A percentile compares a stretch with the other conserved stretches of the same genome.
These are phyloP conservation scores for Noccaea bulbosa DNA, from an alignment of 345 rosid species.

Conservation along the genomic window DNA sequence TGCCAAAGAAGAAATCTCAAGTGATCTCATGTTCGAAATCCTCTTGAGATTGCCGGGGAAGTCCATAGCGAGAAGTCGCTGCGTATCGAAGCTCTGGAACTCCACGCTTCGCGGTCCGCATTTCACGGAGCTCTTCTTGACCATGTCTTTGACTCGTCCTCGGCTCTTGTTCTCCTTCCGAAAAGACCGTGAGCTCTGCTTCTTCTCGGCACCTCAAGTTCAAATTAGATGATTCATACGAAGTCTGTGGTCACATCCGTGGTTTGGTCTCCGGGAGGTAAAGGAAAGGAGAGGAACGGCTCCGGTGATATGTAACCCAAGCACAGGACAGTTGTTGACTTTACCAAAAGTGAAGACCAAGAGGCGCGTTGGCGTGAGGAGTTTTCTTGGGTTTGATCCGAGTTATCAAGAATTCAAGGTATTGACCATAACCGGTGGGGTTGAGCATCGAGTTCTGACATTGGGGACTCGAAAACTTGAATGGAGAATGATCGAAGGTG, in stretches of 20 bases:
- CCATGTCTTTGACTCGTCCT: neutral
- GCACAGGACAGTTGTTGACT: neutral
- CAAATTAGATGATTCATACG: neutral
- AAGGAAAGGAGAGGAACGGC: neutral
- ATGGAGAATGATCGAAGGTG: neutral
- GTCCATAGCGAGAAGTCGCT: neutral
- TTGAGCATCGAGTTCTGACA: neutral
- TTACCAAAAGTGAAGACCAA: conserved; percentile 1
- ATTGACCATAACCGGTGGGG: neutral
- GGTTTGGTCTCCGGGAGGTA: neutral
- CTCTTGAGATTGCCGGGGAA: too few relatives aligned
- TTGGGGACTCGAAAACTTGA: neutral
- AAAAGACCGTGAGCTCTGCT: neutral
- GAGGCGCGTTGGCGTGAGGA: neutral
- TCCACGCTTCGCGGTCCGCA: neutral
- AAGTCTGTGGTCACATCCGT: neutral
- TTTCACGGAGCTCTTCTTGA: neutral
- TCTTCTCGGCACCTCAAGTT: neutral
- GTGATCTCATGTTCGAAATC: too few relatives aligned
- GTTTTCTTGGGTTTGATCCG: neutral
- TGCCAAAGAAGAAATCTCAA: too few relatives aligned
- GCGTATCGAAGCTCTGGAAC: neutral
- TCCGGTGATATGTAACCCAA: neutral
- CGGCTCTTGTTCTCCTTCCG: neutral
- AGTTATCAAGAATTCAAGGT: neutral